Evolutionary conservation across 352 stramenopile genomes (phyloP), one percentile per base, ranked within the genome.

Genomic region (Globisporangium echinulatum): DNA sequence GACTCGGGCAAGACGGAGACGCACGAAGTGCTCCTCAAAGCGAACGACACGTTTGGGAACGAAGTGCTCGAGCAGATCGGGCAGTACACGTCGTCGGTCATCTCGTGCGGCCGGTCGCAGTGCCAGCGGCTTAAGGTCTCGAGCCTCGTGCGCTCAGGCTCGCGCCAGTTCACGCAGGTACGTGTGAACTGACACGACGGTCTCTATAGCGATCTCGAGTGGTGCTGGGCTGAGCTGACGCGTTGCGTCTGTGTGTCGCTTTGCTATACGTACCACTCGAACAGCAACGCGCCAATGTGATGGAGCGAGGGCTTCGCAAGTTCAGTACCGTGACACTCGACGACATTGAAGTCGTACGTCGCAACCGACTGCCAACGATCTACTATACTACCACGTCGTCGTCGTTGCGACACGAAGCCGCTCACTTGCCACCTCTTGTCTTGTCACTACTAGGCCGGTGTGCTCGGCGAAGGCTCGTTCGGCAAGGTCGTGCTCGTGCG

Each of bases 401-500:
- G 25, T 33, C 25, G 25, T 44, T 44, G 40, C 40, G 7, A 44
- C 40, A 13, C 7, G 40, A 14, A 44, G 11, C 11, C 40, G 11
- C 40, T 8, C 8, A 6, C 7, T 46, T 5, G 36, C 17, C 33
- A 19, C 8, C 25, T 17, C 25, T 17, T 37, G 17, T 15, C 10
- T 15, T 33, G 25, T 3, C 25, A 17, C 19, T 7, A 38, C 49
- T 50, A 88, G 81, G 81, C 88, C 38, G 78, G 86, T 25, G 93
- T 97, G 5, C 71, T 99, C 3, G 96, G 96, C 56, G 90, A 98
- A 67, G 96, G 96, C 9, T 98, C 96, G 0, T 98, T 98, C 70
- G 96, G 96, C 39, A 96, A 97, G 62, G 96, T 99, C 3, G 94
- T 94, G 65, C 83, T 99, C 49, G 91, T 97, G 0, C 84, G 83